Conservation (phyloP, 768 basidiomycete genomes). For the Galerina sulciceps region DNA sequence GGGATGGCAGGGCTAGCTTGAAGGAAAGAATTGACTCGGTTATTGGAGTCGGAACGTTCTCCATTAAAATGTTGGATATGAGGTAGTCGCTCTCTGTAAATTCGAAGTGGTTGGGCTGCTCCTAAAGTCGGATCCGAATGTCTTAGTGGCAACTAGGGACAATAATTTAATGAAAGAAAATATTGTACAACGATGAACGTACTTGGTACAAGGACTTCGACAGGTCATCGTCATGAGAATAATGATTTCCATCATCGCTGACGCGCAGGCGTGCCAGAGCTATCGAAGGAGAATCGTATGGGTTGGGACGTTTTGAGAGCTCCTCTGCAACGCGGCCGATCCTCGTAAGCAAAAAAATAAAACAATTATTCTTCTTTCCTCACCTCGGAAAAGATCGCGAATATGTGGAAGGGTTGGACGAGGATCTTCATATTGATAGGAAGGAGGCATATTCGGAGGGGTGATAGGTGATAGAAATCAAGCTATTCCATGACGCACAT, state of each 20-base stretch:
- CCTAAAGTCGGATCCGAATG: slow-evolving; percentile 5
- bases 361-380: neutral
- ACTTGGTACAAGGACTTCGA: slow-evolving; percentile 12
- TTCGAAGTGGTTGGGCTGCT: neutral
- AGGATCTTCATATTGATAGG: slow-evolving; percentile 30
- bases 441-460: slow-evolving; percentile 27
- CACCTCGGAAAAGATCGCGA: slow-evolving; percentile 70
- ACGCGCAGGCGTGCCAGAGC: slow-evolving; percentile 49
- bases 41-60: neutral
- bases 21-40: neutral
- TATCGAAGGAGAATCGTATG: slow-evolving; percentile 38
- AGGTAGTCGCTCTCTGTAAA: neutral
- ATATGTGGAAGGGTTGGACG: slow-evolving; percentile 75
- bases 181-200: neutral
- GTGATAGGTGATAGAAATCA: slow-evolving; percentile 7
- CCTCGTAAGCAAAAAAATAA: slow-evolving; percentile 2
- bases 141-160: slow-evolving; percentile 1
- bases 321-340: slow-evolving; percentile 41
- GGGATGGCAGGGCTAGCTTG: neutral
- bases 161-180: neutral
- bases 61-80: neutral
- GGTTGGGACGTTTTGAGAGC: slow-evolving; percentile 43
- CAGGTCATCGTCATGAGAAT: neutral
- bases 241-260: slow-evolving; percentile 35
- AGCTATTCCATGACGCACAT: slow-evolving; percentile 10